These are phyloP conservation scores for Diversispora epigaea DNA, from an alignment of 192 early-diverging fungal species.

Conservation along the genomic window DNA sequence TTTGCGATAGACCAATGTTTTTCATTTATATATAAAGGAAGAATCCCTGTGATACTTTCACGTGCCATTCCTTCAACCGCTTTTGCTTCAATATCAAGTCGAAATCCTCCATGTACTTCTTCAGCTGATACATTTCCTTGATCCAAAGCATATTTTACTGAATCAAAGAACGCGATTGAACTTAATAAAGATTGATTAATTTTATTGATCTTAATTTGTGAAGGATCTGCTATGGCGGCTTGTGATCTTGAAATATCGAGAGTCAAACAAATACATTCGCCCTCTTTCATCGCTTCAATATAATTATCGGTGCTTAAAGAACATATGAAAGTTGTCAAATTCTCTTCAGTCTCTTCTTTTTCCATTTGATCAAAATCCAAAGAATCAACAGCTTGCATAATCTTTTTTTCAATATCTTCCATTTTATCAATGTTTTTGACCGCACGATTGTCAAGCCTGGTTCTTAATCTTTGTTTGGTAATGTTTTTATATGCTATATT, in stretches of 20 bases:
- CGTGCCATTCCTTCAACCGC: conserved; percentile 41
- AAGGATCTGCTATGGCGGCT: conserved; percentile 44
- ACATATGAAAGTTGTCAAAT: conserved; percentile 36
- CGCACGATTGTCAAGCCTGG: conserved; percentile 38
- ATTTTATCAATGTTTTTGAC: conserved; percentile 41
- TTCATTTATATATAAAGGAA: conserved; percentile 46
- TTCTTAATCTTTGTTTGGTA: conserved; percentile 39
- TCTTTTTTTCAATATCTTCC: conserved; percentile 42
- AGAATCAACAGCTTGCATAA: conserved; percentile 32
- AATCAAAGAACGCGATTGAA: conserved; percentile 43
- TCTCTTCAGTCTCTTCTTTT: conserved; percentile 36
- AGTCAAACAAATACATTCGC: conserved; percentile 47
- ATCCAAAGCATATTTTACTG: conserved; percentile 37
- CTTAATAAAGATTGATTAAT: conserved; percentile 45
- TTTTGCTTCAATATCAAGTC: conserved; percentile 32
- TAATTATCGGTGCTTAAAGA: conserved; percentile 40
- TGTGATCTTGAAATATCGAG: conserved; percentile 39
- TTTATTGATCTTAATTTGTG: conserved; percentile 44
- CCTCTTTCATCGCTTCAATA: conserved; percentile 41
- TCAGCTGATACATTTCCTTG: conserved; percentile 29
- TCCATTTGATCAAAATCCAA: conserved; percentile 41
- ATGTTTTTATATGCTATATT: conserved; percentile 44
- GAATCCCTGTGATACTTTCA: conserved; percentile 45
- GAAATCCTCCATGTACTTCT: conserved; percentile 46
- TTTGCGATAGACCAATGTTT: conserved; percentile 46